Evolutionary conservation across 2,329 filamentous ascomycete species (phyloP).

Genomic region (Phyllosticta citriasiana): DNA sequence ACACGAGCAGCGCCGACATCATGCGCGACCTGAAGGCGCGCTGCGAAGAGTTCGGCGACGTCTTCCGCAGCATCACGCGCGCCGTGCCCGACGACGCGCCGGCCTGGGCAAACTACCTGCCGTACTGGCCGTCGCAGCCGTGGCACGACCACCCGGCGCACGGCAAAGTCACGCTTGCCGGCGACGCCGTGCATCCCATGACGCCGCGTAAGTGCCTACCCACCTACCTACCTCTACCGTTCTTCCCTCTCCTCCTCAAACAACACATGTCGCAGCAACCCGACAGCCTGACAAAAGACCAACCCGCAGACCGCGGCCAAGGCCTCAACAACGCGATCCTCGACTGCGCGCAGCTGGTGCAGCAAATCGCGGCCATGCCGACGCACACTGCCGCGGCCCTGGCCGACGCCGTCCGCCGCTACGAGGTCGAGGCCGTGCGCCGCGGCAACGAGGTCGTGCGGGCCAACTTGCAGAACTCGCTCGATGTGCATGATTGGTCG

Average conservation of each 20-base stretch:
- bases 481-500: constrained; percentile 28
- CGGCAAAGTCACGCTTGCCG: constrained; percentile 28
- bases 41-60: constrained; percentile 27
- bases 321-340: constrained; percentile 40
- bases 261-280: neutral
- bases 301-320: constrained; percentile 32
- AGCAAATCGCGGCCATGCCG: constrained; percentile 14
- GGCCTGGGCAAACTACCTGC: constrained; percentile 26
- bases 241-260: too few relatives aligned
- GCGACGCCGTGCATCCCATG: constrained; percentile 34
- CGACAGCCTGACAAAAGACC: neutral
- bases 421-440: constrained; percentile 34
- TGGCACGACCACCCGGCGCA: constrained; percentile 23
- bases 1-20: constrained; percentile 8
- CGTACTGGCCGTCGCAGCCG: constrained; percentile 23
- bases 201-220: constrained; percentile 18
- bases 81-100: constrained; percentile 24
- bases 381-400: neutral
- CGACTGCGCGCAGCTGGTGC: constrained; percentile 32
- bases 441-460: constrained; percentile 24
- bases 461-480: constrained; percentile 24
- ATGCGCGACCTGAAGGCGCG: constrained; percentile 25
- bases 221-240: neutral
- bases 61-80: constrained; percentile 30
- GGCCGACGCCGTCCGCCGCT: constrained; percentile 12